Base-by-base conservation (phyloP, 495 filamentous ascomycete species). In the Aspergillus mulundensis region DNA sequence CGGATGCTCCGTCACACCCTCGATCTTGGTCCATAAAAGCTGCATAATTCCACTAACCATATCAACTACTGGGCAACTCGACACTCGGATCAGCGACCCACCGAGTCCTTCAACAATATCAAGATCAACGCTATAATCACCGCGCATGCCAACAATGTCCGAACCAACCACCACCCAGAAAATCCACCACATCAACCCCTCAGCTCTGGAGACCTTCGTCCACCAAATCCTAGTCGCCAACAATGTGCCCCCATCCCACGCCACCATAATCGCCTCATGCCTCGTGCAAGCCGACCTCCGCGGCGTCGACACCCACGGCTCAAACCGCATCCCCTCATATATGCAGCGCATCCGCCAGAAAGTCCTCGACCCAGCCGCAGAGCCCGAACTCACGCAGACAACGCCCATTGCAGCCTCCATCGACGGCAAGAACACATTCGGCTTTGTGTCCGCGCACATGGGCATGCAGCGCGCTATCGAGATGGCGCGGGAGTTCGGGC, bases 221-320 rank as follows among this genome's bases (percentile, higher is more conserved):
- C 63, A 71, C 43, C 49, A 61, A 32, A 66, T 88, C 32, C 77
- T 89, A 8, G 61, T 63, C 16, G 82, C 64, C 40, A 84, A 88
- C 62, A 81, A 82, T 8, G 84, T 87, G 0, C 67, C 84, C 6
- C 58, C 61, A 0, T 55, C 71, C 12, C 75, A 87, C 54, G 86
- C 88, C 16, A 50, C 64, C 3, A 82, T 82, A 44, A 70, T 88
- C n/a, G 80, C 86, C 24, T 62, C 68, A 55, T 84, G 81, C 49
- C 79, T 92, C 1, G 80, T 91, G 5, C 72, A 77, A 50, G 88
- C 88, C 24, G 88, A 92, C 60, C 81, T 91, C 0, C 85, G 87
- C 21, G 88, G 88, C 55, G 84, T 89, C 23, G 88, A 92, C 61
- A 88, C 84, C 4, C 88, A 92, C 65, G 88, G 88, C 64, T 81